Percentiles rank a stretch among this genome's conserved stretches.
phyloP scores from a whole-genome alignment of 164 flowering plant species.

The Echeveria elegans region DNA sequence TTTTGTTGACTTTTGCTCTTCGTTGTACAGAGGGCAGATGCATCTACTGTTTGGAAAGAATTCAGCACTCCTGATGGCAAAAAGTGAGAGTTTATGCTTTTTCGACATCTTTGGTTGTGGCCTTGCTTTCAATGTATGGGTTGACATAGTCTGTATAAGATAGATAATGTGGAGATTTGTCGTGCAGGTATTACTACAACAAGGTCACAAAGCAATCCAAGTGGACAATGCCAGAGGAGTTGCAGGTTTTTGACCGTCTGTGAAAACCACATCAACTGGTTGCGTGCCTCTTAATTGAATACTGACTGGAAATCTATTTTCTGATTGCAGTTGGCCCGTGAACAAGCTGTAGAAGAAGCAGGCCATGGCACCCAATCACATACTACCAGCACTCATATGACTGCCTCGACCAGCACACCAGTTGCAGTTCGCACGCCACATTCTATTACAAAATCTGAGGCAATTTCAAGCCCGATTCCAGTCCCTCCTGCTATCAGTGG shows the following conservation, averaged over 20 bases:
- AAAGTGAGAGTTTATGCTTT: slow-evolving; percentile 33
- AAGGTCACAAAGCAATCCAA: slow-evolving; percentile 79
- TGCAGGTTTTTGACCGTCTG: slow-evolving; percentile 45
- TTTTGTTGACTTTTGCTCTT: background rate
- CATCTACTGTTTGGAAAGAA: slow-evolving; percentile 95
- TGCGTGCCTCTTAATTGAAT: no score
- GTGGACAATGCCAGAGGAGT: slow-evolving; percentile 90
- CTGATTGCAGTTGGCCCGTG: slow-evolving; percentile 69
- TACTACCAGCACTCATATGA: slow-evolving; percentile 16
- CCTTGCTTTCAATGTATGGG: background rate
- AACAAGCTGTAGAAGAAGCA: slow-evolving; percentile 52
- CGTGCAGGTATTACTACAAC: slow-evolving; percentile 77
- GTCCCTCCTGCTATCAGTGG: slow-evolving; percentile 36
- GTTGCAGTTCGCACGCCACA: slow-evolving; percentile 16
- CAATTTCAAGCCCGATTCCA: slow-evolving; percentile 50
- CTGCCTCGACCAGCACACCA: slow-evolving; percentile 22
- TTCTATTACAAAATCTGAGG: slow-evolving; percentile 20
- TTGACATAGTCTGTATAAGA: background rate
- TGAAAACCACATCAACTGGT: background rate
- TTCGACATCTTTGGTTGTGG: background rate
- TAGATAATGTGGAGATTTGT: background rate
- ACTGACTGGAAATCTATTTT: slow-evolving; percentile 6
- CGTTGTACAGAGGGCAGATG: slow-evolving; percentile 86
- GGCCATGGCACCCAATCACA: slow-evolving; percentile 33
- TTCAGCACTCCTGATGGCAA: slow-evolving; percentile 79